A percentile compares a stretch with the other conserved stretches of the same genome.
These are phyloP conservation scores for Hypoxylon sp. DNA, from an alignment of 2,329 filamentous ascomycete genomes.

Conservation along the genomic window DNA sequence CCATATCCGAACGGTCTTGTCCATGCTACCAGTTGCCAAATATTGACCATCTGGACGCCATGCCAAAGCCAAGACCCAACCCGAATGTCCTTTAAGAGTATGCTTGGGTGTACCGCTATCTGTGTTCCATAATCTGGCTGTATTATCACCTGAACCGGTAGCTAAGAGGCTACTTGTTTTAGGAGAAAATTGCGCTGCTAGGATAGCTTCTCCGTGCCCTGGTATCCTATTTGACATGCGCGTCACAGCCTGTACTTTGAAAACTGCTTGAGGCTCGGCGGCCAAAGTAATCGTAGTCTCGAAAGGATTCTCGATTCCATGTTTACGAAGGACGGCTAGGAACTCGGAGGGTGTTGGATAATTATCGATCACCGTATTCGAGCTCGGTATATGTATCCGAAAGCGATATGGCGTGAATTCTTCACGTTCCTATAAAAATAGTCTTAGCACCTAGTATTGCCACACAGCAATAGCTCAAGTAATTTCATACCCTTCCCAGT, in stretches of 20 bases:
- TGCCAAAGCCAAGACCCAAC: constrained; percentile 89
- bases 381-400: constrained; percentile 70
- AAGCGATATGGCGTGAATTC: constrained; percentile 74
- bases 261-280: constrained; percentile 88
- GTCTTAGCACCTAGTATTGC: constrained; percentile 22
- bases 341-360: constrained; percentile 67
- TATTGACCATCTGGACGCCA: constrained; percentile 88
- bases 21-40: constrained; percentile 92
- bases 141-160: constrained; percentile 91
- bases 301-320: constrained; percentile 71
- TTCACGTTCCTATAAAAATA: constrained; percentile 61
- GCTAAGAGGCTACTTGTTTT: constrained; percentile 82
- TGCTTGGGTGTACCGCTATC: constrained; percentile 91
- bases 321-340: constrained; percentile 66
- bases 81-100: constrained; percentile 88
- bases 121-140: constrained; percentile 93
- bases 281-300: constrained; percentile 70
- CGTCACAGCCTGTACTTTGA: constrained; percentile 91
- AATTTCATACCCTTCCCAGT: constrained; percentile 76
- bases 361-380: constrained; percentile 68
- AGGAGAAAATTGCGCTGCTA: constrained; percentile 89
- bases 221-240: constrained; percentile 89
- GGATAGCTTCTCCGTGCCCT: constrained; percentile 92
- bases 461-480: constrained; percentile 2
- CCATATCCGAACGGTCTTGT: constrained; percentile 93